Conservation (phyloP, 306 rosid species). For the Cicer yamashitae region DNA sequence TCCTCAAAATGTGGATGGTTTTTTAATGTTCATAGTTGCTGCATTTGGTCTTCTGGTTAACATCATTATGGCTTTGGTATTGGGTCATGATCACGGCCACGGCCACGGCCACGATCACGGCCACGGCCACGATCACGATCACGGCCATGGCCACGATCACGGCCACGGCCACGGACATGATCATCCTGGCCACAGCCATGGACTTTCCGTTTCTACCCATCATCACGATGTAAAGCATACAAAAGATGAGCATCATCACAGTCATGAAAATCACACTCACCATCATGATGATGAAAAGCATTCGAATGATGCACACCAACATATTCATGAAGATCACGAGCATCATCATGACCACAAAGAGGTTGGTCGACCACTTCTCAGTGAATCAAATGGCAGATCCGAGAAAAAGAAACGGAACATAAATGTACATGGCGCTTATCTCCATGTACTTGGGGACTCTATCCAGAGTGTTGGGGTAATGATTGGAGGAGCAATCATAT, state of each 20-base stretch:
- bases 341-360: slow-evolving; percentile 45
- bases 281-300: slow-evolving; percentile 42
- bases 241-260: slow-evolving; percentile 51
- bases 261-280: slow-evolving; percentile 44
- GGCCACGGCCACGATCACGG: slow-evolving; percentile 4
- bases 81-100: slow-evolving; percentile 81
- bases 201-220: slow-evolving; percentile 52
- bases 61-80: slow-evolving; percentile 66
- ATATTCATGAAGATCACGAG: slow-evolving; percentile 37
- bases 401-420: slow-evolving; percentile 62
- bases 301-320: slow-evolving; percentile 42
- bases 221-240: slow-evolving; percentile 38
- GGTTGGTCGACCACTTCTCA: slow-evolving; percentile 52
- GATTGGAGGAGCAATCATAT: slow-evolving; percentile 80
- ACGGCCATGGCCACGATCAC: slow-evolving; percentile 74
- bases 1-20: slow-evolving; percentile 61
- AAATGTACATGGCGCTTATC: slow-evolving; percentile 78
- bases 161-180: slow-evolving; percentile 55
- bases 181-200: slow-evolving; percentile 54
- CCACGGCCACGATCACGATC: slow-evolving; percentile 52
- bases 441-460: slow-evolving; percentile 80
- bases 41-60: slow-evolving; percentile 75
- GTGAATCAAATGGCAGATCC: slow-evolving; percentile 40
- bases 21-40: slow-evolving; percentile 69
- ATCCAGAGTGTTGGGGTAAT: slow-evolving; percentile 78